Base-by-base conservation (phyloP, 1,284 basidiomycete species). In the Pascua guehoae region DNA sequence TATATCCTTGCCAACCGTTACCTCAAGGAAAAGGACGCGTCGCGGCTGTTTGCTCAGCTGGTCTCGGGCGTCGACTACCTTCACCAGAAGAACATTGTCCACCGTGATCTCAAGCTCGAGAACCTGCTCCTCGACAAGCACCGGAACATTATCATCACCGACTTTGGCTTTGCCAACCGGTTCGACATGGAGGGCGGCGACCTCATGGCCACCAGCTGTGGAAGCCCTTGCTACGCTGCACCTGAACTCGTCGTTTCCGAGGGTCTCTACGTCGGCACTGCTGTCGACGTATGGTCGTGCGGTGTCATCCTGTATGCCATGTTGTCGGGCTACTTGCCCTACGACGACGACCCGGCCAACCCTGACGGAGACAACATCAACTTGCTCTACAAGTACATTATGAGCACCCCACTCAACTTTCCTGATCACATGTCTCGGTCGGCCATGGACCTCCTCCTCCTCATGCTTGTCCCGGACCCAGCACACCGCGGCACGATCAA, bases 331-430 rank as follows among this genome's bases (percentile, higher is more conserved):
- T 98, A 98, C 73, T 86, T 99, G 38, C 96, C 96, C n/a, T 99
- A 98, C 76, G 96, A 98, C 77, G 96, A 98, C 75, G 96, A 99
- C 78, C 96, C 96, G 1, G 88, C 88, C 38, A 99, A 98, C 76
- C 96, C 96, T 4, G 96, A 98, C 63, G 96, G 96, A 57, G 94
- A 98, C 80, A 98, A 98, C 79, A 98, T 98, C 82, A 98, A 98
- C 73, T 82, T 98, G n/a, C 81, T 99, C 51, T 99, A 98, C 86
- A 93, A 91, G 76, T 99, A 99, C 79, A 99, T 99, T 77, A 89
- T 98, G 78, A 92, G 87, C 80, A 97, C 94, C 0, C 88, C 89
- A 2, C 85, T 97, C 58, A 89, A 90, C 39, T 97, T 96, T 81
- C 93, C 93, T 14, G 91, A 95, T 47, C 93, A 95, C 77, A 86